These are phyloP conservation scores for Passiflora organensis DNA, from an alignment of 345 rosid genomes.

Conservation along the genomic window DNA sequence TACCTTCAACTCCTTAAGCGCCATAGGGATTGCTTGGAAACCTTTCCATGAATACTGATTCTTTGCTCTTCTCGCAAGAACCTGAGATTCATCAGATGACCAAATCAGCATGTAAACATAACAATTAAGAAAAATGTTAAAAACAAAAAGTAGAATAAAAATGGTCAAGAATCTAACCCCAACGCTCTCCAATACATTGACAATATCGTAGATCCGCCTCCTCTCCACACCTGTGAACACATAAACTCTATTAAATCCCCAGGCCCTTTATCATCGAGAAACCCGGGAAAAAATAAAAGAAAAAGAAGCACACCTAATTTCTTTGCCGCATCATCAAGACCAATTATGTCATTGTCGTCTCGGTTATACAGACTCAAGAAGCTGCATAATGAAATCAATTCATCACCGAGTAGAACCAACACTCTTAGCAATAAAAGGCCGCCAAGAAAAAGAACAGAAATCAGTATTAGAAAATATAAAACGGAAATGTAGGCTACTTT, in stretches of 20 bases:
- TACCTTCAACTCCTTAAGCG: conserved; percentile 60
- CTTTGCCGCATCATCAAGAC: conserved; percentile 77
- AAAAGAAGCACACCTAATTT: conserved; percentile 47
- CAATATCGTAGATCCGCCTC: conserved; percentile 33
- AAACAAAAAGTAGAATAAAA: background rate
- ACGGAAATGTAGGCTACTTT: conserved; percentile 36
- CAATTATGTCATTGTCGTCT: conserved; percentile 56
- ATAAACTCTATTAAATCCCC: background rate
- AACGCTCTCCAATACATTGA: conserved; percentile 29
- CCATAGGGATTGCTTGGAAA: conserved; percentile 57
- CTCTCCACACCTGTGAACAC: conserved; percentile 26
- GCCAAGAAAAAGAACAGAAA: background rate
- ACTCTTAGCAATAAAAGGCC: background rate
- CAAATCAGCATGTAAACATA: background rate
- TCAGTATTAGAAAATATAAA: too few species aligned
- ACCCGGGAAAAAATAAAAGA: background rate
- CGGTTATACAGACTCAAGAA: conserved; percentile 70
- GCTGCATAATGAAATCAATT: conserved; percentile 26
- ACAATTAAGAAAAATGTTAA: conserved; percentile 12
- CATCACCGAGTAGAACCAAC: background rate
- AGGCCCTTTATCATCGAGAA: background rate
- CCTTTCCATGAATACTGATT: conserved; percentile 86
- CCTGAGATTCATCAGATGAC: conserved; percentile 10
- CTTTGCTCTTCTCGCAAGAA: conserved; percentile 33
- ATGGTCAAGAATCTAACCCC: conserved; percentile 16